phyloP scores from a whole-genome alignment of 768 basidiomycete genomes.

The Collybia mongolica region DNA sequence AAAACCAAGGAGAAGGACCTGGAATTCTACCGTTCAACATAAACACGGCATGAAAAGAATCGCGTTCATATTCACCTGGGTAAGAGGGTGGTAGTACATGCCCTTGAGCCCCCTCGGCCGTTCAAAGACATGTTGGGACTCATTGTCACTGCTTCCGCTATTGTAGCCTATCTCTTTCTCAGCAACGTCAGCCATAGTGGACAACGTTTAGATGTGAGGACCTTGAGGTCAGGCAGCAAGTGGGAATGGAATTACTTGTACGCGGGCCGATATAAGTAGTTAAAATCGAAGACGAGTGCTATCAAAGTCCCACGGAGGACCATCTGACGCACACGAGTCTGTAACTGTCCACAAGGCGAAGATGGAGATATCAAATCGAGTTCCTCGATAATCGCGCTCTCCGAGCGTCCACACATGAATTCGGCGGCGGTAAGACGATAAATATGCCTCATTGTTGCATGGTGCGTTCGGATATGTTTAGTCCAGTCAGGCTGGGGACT shows the following conservation, averaged over 20 bases:
- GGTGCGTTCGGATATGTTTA: too few relatives aligned
- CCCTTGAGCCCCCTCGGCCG: conserved; percentile 43
- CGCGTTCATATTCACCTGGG: conserved; percentile 37
- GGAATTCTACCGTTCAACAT: not conserved
- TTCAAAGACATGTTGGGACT: conserved; percentile 18
- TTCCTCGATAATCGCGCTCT: too few relatives aligned
- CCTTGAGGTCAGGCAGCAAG: not conserved
- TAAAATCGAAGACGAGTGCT: too few relatives aligned
- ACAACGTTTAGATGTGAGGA: not conserved
- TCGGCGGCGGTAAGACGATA: too few relatives aligned
- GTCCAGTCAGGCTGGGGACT: too few relatives aligned
- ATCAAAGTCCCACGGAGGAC: too few relatives aligned
- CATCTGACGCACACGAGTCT: too few relatives aligned
- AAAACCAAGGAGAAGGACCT: conserved; percentile 53
- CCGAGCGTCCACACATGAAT: too few relatives aligned
- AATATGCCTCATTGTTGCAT: too few relatives aligned
- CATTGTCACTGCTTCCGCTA: conserved; percentile 21
- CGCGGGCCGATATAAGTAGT: too few relatives aligned
- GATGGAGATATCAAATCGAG: too few relatives aligned
- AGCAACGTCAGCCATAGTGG: not conserved
- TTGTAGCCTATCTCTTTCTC: conserved; percentile 19
- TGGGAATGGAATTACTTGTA: not conserved
- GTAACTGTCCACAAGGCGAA: too few relatives aligned
- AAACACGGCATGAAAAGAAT: not conserved
- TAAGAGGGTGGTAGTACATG: conserved; percentile 50